Evolutionary conservation across 2,329 filamentous ascomycete genomes (phyloP), one percentile per base, ranked within the genome.

Genomic region (Neocatenulostroma microsporum): DNA sequence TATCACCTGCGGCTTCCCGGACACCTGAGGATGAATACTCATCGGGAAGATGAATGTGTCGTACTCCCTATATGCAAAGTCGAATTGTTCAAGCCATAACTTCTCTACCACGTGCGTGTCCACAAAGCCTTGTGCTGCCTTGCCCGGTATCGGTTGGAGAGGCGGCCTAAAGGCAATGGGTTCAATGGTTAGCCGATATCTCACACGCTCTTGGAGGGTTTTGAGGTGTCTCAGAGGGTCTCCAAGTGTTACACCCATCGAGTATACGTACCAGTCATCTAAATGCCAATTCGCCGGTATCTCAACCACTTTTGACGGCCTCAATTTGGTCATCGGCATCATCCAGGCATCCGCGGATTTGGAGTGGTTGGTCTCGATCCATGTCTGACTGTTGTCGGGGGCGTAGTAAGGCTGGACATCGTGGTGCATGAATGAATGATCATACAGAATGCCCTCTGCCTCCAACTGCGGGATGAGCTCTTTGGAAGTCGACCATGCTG

Each of bases 191-290:
- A n/a, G n/a, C n/a, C n/a, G n/a, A n/a, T n/a, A n/a, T n/a, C n/a
- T n/a, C n/a, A n/a, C n/a, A n/a, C n/a, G n/a, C n/a, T n/a, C n/a
- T n/a, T n/a, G n/a, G n/a, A n/a, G n/a, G n/a, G n/a, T n/a, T n/a
- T n/a, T n/a, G n/a, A n/a, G n/a, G n/a, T n/a, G n/a, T n/a, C n/a
- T n/a, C n/a, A n/a, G n/a, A n/a, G n/a, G n/a, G n/a, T n/a, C n/a
- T n/a, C n/a, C n/a, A n/a, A n/a, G n/a, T n/a, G n/a, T n/a, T n/a
- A n/a, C n/a, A n/a, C n/a, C n/a, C n/a, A n/a, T n/a, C n/a, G n/a
- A n/a, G n/a, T n/a, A n/a, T 49, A n/a, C n/a, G n/a, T 64, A 65
- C 66, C 65, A 69, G 44, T 70, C 67, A 46, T 70, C 67, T 2
- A 64, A 42, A 41, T 68, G 59, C 66, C 66, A 70, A 33, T 63